Base-by-base conservation (phyloP, 1,139 yeast species). In the Candida pseudocylindracea region DNA sequence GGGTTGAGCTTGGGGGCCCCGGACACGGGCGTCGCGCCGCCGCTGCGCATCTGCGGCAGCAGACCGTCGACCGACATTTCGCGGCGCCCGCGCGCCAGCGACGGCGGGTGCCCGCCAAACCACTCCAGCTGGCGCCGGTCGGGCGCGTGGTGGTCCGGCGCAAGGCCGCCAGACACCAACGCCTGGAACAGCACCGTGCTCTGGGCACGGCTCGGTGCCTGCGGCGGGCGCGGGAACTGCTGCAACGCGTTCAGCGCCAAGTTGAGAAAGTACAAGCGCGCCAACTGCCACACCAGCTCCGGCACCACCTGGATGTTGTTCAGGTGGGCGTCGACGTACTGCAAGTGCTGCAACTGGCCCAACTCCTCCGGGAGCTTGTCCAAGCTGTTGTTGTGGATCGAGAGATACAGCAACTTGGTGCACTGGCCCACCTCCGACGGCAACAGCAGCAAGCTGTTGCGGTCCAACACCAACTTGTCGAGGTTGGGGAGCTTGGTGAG, bases 231-330 rank as follows among this genome's bases (percentile, higher is more conserved):
- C 1, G 88, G 91, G 41, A 79, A 71, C 2, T 63, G 46, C 12
- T 66, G 69, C 30, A 88, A 57, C 39, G 76, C 60, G 45, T 91
- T 88, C 0, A 94, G 80, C 0, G 94, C 72, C 2, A 79, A 61
- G 50, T 91, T 88, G 41, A 83, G 58, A 6, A 55, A 53, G 6
- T 65, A 63, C 44, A 78, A 58, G 1, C 67, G 58, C 27, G 59
- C 62, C 48, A 76, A 57, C 36, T 62, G 57, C 80, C 81, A 80
- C 32, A 80, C 63, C 25, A 67, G 72, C 29, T 63, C 64, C 1
- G 91, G 85, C 28, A 91, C 53, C 5, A 56, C 45, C 41, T 79
- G 75, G 41, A 91, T 59, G 45, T 83, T 85, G 50, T 91, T 91
- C 33, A 80, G 67, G 50, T 88, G 96, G 33, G 83, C 54, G 49